Evolutionary conservation across 805 yeast genomes (phyloP), one percentile per base, ranked within the genome.

Genomic region (Yamadazyma kitorensis): DNA sequence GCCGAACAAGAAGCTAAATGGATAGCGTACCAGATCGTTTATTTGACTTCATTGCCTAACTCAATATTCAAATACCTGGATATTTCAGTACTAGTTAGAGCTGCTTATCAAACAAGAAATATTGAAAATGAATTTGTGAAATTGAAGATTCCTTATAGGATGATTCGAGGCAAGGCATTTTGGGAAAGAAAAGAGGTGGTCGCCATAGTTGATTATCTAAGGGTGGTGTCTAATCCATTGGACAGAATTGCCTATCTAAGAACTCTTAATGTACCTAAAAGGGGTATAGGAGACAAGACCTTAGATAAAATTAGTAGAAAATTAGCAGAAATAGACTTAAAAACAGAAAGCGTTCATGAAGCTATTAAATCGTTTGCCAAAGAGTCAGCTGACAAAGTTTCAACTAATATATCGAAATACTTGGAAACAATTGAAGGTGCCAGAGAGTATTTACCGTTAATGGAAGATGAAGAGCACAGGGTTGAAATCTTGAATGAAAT

Each of bases 111-210:
- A 45, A 76, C 87, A 0, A 60, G 83, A 33, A 66, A 58, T 4
- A 61, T 88, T 6, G 96, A 88, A 50, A 72, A 70, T 20, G 82
- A 76, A 13, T 59, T 91, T 16, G 64, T 76, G 1, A 67, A 60
- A 30, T 54, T 57, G 2, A 62, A 72, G 4, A 70, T 88, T 2
- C 88, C 93, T 0, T 84, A 85, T 48, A 58, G 61, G 6, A 71
- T 88, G 38, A 67, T 83, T 0, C 80, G 81, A 33, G 96, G 96
- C 0, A 68, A 67, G 27, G 80, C 87, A 1, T 85, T 87, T 48
- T 86, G 94, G 91, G 86, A 83, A 25, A 57, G 82, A 25, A 75
- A 74, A 36, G 95, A 86, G 48, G 79, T 86, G 11, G 64, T 68
- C 15, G 58, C 75, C 0, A 68, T 85, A 37, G 40, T 87, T 27